Evolutionary conservation across 1,139 yeast species (phyloP).

Genomic region (Suhomyces bokatorum): DNA sequence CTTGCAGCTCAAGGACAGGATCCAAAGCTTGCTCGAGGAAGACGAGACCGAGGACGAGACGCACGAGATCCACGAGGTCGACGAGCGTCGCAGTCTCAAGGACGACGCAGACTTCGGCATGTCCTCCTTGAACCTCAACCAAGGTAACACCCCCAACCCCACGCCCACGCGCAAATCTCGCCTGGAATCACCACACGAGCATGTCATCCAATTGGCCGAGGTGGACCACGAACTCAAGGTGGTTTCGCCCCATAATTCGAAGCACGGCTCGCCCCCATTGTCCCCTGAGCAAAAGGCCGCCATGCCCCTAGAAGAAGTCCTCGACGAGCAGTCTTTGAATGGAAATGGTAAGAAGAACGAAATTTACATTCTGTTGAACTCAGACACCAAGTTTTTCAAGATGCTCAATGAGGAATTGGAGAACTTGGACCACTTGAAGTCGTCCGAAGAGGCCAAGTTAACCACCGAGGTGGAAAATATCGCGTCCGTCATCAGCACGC

Average conservation of each 20-base stretch:
- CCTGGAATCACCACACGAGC: slow-evolving; percentile 13
- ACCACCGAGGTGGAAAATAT: slow-evolving; percentile 45
- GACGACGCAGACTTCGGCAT: not conserved
- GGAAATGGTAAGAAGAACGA: slow-evolving; percentile 23
- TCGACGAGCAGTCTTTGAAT: slow-evolving; percentile 1
- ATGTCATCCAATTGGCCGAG: slow-evolving; percentile 23
- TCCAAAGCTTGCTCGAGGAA: slow-evolving; percentile 28
- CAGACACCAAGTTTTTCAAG: slow-evolving; percentile 55
- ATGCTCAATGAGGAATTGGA: slow-evolving; percentile 59
- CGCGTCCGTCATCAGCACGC: slow-evolving; percentile 37
- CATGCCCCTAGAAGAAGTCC: slow-evolving; percentile 8
- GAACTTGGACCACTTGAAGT: slow-evolving; percentile 47
- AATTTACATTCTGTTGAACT: slow-evolving; percentile 39
- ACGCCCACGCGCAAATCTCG: slow-evolving; percentile 2
- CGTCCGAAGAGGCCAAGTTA: slow-evolving; percentile 46
- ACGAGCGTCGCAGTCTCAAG: slow-evolving; percentile 5
- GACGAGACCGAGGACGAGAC: slow-evolving; percentile 18
- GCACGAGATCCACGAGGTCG: slow-evolving; percentile 4
- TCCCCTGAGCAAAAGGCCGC: slow-evolving; percentile 15
- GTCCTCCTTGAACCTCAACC: not conserved
- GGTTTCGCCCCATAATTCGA: slow-evolving; percentile 20
- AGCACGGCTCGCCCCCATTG: slow-evolving; percentile 11
- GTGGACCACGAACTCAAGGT: slow-evolving; percentile 21
- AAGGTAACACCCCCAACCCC: not conserved
- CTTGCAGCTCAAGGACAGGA: slow-evolving; percentile 30